These are phyloP conservation scores for Termitomyces sp. DNA, from an alignment of 768 basidiomycete species.

Conservation along the genomic window DNA sequence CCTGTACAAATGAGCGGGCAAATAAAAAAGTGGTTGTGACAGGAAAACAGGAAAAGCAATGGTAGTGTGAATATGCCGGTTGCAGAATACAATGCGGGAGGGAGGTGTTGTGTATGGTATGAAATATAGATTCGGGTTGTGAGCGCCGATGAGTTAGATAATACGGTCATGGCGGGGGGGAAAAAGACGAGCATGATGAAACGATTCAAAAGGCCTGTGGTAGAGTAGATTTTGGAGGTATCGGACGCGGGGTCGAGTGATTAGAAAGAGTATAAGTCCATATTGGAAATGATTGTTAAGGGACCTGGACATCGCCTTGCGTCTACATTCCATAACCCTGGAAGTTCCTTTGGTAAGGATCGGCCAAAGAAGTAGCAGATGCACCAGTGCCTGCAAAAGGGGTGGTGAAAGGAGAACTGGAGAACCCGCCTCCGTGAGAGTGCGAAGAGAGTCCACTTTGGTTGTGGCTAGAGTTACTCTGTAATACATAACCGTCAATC, in stretches of 20 bases:
- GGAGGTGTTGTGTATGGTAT: slow-evolving; percentile 38
- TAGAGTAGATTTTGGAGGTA: slow-evolving; percentile 42
- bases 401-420: slow-evolving; percentile 50
- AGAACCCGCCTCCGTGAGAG: slow-evolving; percentile 56
- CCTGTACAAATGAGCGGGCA: slow-evolving; percentile 56
- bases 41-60: slow-evolving; percentile 52
- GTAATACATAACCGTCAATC: slow-evolving; percentile 81
- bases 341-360: slow-evolving; percentile 71
- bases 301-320: slow-evolving; percentile 22
- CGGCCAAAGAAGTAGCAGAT: slow-evolving; percentile 51
- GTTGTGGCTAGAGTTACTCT: slow-evolving; percentile 68
- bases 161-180: slow-evolving; percentile 13
- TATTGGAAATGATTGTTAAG: slow-evolving; percentile 20
- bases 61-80: slow-evolving; percentile 58
- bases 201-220: slow-evolving; percentile 41
- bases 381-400: slow-evolving; percentile 57
- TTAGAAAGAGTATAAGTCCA: slow-evolving; percentile 41
- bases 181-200: slow-evolving; percentile 37
- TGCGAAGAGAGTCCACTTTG: slow-evolving; percentile 55
- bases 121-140: slow-evolving; percentile 35
- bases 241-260: slow-evolving; percentile 27
- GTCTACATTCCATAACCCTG: slow-evolving; percentile 75
- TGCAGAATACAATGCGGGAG: slow-evolving; percentile 70
- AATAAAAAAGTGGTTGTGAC: slow-evolving; percentile 42
- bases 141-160: slow-evolving; percentile 32